These are phyloP conservation scores for Penicillium chermesinum DNA, from an alignment of 495 filamentous ascomycete genomes.

Conservation along the genomic window DNA sequence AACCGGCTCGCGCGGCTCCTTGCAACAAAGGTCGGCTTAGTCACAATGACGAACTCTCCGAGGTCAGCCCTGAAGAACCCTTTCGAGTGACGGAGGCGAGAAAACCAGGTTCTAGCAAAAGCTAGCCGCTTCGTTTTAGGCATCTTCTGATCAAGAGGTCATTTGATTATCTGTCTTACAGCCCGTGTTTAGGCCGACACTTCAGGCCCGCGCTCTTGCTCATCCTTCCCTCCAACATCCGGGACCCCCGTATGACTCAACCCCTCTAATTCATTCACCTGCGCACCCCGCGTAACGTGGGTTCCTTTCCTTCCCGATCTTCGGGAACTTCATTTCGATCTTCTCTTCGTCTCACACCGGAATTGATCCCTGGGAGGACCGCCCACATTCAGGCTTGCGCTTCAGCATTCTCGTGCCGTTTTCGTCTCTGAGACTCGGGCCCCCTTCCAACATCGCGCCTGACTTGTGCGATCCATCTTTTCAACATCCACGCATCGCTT, in stretches of 20 bases:
- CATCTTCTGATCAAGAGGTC: background rate
- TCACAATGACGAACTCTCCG: conserved; percentile 5
- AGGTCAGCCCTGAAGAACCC: too few relatives aligned
- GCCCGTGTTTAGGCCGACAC: background rate
- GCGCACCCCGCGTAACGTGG: conserved; percentile 25
- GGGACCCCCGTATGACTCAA: conserved; percentile 21
- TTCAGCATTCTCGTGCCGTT: background rate
- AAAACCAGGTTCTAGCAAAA: background rate
- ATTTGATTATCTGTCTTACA: background rate
- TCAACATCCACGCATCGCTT: background rate
- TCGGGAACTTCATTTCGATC: conserved; percentile 5
- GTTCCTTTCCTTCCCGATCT: conserved; percentile 4
- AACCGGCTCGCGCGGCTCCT: too few relatives aligned
- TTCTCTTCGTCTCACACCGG: too few relatives aligned
- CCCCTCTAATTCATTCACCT: conserved; percentile 8
- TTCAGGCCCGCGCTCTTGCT: background rate
- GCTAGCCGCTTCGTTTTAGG: background rate
- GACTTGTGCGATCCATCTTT: background rate
- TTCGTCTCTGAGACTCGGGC: background rate
- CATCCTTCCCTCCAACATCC: background rate
- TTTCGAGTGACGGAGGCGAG: background rate
- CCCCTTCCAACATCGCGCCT: too few relatives aligned
- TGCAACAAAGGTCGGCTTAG: conserved; percentile 1
- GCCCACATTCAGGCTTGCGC: too few relatives aligned
- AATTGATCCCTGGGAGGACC: too few relatives aligned